Base-by-base conservation (phyloP, 2,329 filamentous ascomycete genomes). In the Trichoderma atroviride region DNA sequence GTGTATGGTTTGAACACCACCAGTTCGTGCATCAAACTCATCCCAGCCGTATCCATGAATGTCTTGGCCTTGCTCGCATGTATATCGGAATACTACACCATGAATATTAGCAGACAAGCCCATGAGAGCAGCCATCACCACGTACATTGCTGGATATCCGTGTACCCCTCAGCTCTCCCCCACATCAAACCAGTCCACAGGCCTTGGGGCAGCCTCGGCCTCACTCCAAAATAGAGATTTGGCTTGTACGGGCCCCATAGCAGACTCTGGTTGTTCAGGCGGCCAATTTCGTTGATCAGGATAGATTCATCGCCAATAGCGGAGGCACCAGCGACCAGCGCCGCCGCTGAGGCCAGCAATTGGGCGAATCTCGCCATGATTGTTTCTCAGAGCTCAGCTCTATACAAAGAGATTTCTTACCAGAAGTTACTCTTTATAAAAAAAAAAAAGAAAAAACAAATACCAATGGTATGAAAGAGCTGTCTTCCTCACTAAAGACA, bases 31-130 rank as follows among this genome's bases (percentile, higher is more conserved):
- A 80, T 99, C 96, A 79, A 96, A 99, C 78, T 97, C 93, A 76
- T 98, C 94, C 96, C 96, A 99, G 71, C 96, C 96, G 79, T 99
- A 99, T 68, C 95, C 95, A 59, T 89, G 91, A 87, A 99, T 97
- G 73, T 92, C 92, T 78, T 96, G 93, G 79, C 96, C 88, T 79
- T 99, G 96, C 80, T 98, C 96, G 81, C 96, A 99, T 0, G 96
- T 97, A 79, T 97, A 94, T 73, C 96, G 90, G 75, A 97, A 91
- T 75, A 90, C 93, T 96, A 77, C 16, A 43, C 3, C 16, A 29
- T 4, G 19, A 1, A 40, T 9, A 56, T 71, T 71, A 67, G 69
- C 63, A 61, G 6, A 4, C 9, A 43, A 60, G 33, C 55, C 22
- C 53, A 27, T 37, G 6, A 58, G 16, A 37, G 35, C 24, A 58